Evolutionary conservation across 202 grass and related monocot species (phyloP), one percentile per base, ranked within the genome.

Genomic region (Saccharum hybrid): DNA sequence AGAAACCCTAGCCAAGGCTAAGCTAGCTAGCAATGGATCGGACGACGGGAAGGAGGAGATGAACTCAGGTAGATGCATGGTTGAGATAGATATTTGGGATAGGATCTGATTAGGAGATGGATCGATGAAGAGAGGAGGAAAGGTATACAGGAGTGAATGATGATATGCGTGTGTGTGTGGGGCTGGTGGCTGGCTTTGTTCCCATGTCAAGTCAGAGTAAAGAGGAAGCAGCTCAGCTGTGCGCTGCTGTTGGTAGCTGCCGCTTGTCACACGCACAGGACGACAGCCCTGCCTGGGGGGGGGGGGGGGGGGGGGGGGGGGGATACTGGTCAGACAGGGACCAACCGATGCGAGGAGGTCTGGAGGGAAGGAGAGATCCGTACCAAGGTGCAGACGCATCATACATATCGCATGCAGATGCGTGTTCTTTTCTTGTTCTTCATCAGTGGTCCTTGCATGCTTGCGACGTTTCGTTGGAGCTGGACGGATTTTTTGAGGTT

Each of bases 151-250:
- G 34, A 52, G 75, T 73, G 75, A 80, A 65, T 88, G 42, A 77
- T 83, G 43, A 28, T 28, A 73, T 80, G 62, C 28, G 43, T 8
- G 30, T 39, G 79, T 51, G 68, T 78, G 81, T 16, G 48, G 77
- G 48, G 77, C 85, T 84, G 87, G 87, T 90, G 82, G 76, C 63
- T 71, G 75, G 90, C 92, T 92, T 94, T 83, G 88, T 94, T 94
- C 87, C 71, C 52, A 84, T 63, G 85, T 92, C 89, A 91, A 89
- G 86, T 94, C 92, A 91, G 83, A 84, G 80, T 67, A 76, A 82
- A 94, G 73, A 77, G n/a, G 83, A 87, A 75, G 86, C 66, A 83
- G 78, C 59, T 48, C 13, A 48, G 51, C 49, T 54, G 74, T 38
- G 82, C 33, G 78, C 23, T 71, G 77, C 59, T 56, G 81, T 70